Evolutionary conservation across 2,329 filamentous ascomycete species (phyloP).

Genomic region (Capronia americana): DNA sequence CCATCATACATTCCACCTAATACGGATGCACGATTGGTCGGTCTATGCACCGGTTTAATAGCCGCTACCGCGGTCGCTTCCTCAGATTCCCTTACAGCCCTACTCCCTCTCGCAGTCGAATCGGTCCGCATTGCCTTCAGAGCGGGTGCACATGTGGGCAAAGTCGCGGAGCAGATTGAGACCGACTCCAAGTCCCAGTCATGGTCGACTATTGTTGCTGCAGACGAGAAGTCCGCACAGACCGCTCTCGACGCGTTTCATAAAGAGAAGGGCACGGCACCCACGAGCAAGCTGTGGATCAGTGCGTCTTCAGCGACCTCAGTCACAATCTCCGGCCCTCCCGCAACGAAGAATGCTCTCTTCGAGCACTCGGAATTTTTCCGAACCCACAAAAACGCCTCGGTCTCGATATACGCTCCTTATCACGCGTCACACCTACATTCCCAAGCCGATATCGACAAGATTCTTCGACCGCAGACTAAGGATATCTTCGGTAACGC

Average conservation of each 20-base stretch:
- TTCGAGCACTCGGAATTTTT: conserved; percentile 57
- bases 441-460: conserved; percentile 57
- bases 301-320: conserved; percentile 66
- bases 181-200: conserved; percentile 43
- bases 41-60: conserved; percentile 53
- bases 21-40: conserved; percentile 48
- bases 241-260: conserved; percentile 42
- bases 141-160: conserved; percentile 50
- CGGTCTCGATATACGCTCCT: conserved; percentile 63
- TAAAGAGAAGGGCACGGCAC: conserved; percentile 53
- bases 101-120: conserved; percentile 51
- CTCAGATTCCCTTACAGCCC: conserved; percentile 50
- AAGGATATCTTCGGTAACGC: conserved; percentile 42
- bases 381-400: conserved; percentile 57
- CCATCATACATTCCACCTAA: conserved; percentile 49
- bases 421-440: conserved; percentile 66
- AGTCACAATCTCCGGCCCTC: conserved; percentile 65
- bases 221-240: conserved; percentile 41
- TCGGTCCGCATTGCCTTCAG: conserved; percentile 52
- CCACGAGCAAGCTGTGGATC: conserved; percentile 62
- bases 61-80: conserved; percentile 50
- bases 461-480: conserved; percentile 53
- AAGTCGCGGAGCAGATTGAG: conserved; percentile 48
- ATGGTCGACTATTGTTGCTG: conserved; percentile 52
- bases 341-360: conserved; percentile 59